A percentile compares a stretch with the other conserved stretches of the same genome.
These are phyloP conservation scores for Mrakia hoshinonis DNA, from an alignment of 768 basidiomycete species.

Conservation along the genomic window DNA sequence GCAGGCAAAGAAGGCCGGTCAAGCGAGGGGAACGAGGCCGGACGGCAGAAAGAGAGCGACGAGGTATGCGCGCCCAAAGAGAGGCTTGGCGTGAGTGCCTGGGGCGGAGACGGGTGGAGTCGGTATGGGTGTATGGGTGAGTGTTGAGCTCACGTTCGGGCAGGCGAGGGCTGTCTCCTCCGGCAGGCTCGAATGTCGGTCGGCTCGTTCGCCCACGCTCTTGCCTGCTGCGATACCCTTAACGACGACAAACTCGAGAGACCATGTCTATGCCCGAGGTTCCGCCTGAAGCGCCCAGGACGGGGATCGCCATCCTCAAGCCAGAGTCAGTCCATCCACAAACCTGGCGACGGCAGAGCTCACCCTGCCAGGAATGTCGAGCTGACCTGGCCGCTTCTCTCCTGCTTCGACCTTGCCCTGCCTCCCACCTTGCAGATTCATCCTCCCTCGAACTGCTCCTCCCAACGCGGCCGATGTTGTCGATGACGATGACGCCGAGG, in stretches of 20 bases:
- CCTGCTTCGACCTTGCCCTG: not conserved
- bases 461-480: not conserved
- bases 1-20: not conserved
- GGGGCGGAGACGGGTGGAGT: not conserved
- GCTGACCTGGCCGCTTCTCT: constrained; percentile 16
- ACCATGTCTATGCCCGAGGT: not conserved
- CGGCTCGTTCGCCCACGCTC: no score
- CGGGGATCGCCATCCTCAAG: constrained; percentile 53
- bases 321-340: constrained; percentile 45
- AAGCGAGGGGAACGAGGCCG: not conserved
- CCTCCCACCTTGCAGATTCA: constrained; percentile 1
- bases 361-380: constrained; percentile 26
- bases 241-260: not conserved
- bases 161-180: no score
- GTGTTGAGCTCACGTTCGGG: no score
- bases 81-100: not conserved
- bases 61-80: not conserved
- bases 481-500: not conserved
- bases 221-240: not conserved
- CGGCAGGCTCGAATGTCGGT: no score
- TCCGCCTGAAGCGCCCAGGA: not conserved
- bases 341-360: constrained; percentile 40
- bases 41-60: no score
- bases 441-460: not conserved
- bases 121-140: no score